A percentile compares a stretch with the other conserved stretches of the same genome.
Conservation (phyloP, 768 basidiomycete genomes). For the Omphalotus guepiniiformis region DNA sequence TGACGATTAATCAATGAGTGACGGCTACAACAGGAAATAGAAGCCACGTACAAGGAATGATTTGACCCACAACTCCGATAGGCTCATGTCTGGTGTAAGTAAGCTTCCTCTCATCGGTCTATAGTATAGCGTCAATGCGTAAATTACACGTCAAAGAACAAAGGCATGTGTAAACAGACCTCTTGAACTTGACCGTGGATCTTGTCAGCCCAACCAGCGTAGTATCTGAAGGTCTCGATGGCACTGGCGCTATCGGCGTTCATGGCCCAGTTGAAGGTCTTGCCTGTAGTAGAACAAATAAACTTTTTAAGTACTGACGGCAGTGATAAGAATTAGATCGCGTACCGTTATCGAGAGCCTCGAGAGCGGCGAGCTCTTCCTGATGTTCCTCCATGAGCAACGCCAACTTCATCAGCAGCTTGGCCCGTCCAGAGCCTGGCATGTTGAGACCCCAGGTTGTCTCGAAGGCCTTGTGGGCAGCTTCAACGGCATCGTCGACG, state of each 20-base stretch:
- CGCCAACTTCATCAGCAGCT: conserved; percentile 40
- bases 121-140: neutral
- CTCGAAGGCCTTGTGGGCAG: conserved; percentile 43
- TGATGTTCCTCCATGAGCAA: conserved; percentile 42
- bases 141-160: neutral
- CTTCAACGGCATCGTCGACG: conserved; percentile 60
- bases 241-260: conserved; percentile 16
- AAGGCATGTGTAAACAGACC: neutral
- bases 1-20: conserved; percentile 14
- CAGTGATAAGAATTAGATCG: too few species aligned
- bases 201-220: conserved; percentile 54
- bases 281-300: conserved; percentile 15
- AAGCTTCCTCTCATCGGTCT: conserved; percentile 33
- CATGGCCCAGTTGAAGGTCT: conserved; percentile 17
- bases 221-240: conserved; percentile 38
- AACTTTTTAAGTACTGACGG: neutral
- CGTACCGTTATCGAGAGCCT: conserved; percentile 39
- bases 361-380: conserved; percentile 42
- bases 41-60: conserved; percentile 23
- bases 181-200: conserved; percentile 39
- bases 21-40: conserved; percentile 51
- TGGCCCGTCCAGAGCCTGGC: conserved; percentile 31
- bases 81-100: conserved; percentile 63
- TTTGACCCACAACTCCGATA: conserved; percentile 49
- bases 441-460: conserved; percentile 38